Conservation (phyloP, 352 stramenopile genomes). For the Ophiocytium majus region DNA sequence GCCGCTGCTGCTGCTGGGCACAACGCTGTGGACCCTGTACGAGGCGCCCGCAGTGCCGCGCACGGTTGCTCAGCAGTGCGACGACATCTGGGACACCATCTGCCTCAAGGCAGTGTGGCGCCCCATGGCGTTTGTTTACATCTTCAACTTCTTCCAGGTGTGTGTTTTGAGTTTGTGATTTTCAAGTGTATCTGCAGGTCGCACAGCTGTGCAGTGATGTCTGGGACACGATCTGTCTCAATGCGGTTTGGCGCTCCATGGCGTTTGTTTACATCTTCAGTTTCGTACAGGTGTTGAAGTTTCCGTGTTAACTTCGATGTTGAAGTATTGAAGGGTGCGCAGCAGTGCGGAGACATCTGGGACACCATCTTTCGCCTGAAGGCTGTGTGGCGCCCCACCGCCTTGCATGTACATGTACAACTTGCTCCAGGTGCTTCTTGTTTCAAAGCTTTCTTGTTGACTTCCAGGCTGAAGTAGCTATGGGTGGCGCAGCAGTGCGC, state of each 20-base stretch:
- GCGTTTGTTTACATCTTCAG: conserved; percentile 61
- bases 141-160: conserved; percentile 64
- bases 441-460: too few relatives aligned
- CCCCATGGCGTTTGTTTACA: conserved; percentile 65
- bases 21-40: conserved; percentile 32
- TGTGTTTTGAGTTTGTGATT: background rate
- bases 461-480: too few relatives aligned
- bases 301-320: too few relatives aligned
- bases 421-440: conserved; percentile 60
- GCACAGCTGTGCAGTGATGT: conserved; percentile 30
- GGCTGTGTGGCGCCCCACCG: conserved; percentile 67
- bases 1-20: conserved; percentile 37
- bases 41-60: conserved; percentile 17
- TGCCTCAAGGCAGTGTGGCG: conserved; percentile 64
- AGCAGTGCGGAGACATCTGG: conserved; percentile 51
- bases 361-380: conserved; percentile 62
- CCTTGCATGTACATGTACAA: conserved; percentile 64
- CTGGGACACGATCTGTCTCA: conserved; percentile 60
- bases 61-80: conserved; percentile 23
- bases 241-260: conserved; percentile 65
- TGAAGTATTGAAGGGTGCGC: too few relatives aligned
- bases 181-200: background rate
- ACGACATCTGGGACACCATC: conserved; percentile 60
- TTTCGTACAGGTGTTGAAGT: too few relatives aligned
- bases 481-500: conserved; percentile 17